Evolutionary conservation across 2,329 filamentous ascomycete species (phyloP).

Genomic region (Calonectria pauciramosa): DNA sequence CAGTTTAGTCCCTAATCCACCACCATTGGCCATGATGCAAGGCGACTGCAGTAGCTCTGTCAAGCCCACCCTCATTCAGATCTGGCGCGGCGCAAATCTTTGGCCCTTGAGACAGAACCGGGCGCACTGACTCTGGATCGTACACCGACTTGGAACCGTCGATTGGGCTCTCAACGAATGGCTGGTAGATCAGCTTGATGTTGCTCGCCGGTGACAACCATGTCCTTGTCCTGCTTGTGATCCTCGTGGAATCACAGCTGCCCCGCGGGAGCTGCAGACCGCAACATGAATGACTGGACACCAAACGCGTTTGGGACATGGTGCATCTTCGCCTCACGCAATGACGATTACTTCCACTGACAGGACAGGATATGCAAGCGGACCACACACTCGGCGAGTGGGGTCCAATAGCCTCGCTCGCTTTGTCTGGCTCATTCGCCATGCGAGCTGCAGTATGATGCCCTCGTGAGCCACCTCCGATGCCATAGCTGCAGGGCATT

Average conservation of each 20-base stretch:
- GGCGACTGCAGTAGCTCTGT: slow-evolving; percentile 27
- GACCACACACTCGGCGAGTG: slow-evolving; percentile 21
- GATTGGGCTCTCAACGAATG: neutral
- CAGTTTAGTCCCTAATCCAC: neutral
- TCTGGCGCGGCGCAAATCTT: slow-evolving; percentile 23
- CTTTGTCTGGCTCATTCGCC: slow-evolving; percentile 1
- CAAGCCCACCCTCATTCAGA: slow-evolving; percentile 17
- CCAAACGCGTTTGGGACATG: slow-evolving; percentile 1
- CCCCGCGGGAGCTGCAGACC: slow-evolving; percentile 13
- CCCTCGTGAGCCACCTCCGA: slow-evolving; percentile 41
- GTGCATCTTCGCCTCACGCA: slow-evolving; percentile 1
- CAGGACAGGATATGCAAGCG: slow-evolving; percentile 31
- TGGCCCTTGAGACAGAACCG: neutral
- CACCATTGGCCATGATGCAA: slow-evolving; percentile 19
- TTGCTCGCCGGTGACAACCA: neutral
- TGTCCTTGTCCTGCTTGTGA: neutral
- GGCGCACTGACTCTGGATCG: slow-evolving; percentile 11
- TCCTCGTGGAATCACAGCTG: neutral
- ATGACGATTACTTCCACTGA: slow-evolving; percentile 23
- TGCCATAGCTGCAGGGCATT: slow-evolving; percentile 29
- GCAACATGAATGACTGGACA: neutral
- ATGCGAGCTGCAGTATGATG: slow-evolving; percentile 36
- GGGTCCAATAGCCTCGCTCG: slow-evolving; percentile 30
- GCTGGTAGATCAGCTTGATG: neutral
- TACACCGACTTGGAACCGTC: slow-evolving; percentile 21